phyloP scores from a whole-genome alignment of 306 rosid genomes.

The Albizia julibrissin region DNA sequence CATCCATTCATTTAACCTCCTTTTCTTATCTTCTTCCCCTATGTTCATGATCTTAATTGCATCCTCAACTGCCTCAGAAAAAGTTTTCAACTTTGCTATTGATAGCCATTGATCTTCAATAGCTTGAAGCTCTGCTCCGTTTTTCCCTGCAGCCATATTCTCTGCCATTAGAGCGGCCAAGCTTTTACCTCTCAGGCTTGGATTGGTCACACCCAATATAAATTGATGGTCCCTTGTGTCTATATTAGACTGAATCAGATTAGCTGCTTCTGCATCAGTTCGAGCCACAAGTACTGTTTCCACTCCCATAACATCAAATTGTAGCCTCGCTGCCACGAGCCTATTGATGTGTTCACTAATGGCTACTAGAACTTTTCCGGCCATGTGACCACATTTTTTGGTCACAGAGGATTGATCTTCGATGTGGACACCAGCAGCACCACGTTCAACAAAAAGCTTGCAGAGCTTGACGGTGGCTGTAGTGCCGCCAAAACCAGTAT shows the following conservation, averaged over 20 bases:
- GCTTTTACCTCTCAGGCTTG: conserved; percentile 51
- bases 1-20: conserved; percentile 71
- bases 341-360: conserved; percentile 83
- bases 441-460: conserved; percentile 93
- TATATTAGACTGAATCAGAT: conserved; percentile 79
- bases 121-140: conserved; percentile 77
- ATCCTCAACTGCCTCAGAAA: conserved; percentile 71
- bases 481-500: conserved; percentile 86
- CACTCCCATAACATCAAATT: conserved; percentile 94
- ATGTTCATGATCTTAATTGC: conserved; percentile 56
- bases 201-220: conserved; percentile 81
- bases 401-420: conserved; percentile 93
- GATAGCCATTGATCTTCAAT: conserved; percentile 76
- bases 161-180: conserved; percentile 60
- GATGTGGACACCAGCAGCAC: conserved; percentile 95
- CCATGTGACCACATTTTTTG: conserved; percentile 98
- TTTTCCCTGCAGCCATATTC: conserved; percentile 70
- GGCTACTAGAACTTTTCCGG: conserved; percentile 85
- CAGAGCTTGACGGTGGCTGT: conserved; percentile 96
- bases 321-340: conserved; percentile 90
- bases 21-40: conserved; percentile 57
- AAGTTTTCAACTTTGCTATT: conserved; percentile 73
- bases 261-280: conserved; percentile 86
- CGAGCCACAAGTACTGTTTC: conserved; percentile 90
- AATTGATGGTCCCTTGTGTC: conserved; percentile 87